Evolutionary conservation across 2,329 filamentous ascomycete species (phyloP), one percentile per base, ranked within the genome.

Genomic region (Lomentospora prolificans): DNA sequence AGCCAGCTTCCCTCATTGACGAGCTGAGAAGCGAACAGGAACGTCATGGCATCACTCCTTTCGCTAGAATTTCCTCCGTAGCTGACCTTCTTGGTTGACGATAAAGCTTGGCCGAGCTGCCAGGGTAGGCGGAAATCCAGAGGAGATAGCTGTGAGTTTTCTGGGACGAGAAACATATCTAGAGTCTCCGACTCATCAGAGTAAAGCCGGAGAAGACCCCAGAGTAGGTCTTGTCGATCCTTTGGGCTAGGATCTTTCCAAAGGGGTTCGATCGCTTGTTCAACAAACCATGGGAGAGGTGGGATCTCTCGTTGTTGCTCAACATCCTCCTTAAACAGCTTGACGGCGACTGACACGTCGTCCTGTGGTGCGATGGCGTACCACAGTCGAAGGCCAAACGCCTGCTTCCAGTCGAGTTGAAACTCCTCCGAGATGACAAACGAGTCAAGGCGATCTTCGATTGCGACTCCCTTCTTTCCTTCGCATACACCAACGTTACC

Each of bases 341-440:
- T 70, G 3, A 99, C 85, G 2, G 91, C 91, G 50, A 77, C 74
- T 52, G 85, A 81, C 46, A 96, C 77, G 33, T 83, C 79, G 48
- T 90, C 86, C 39, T 84, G 77, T 31, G 80, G 75, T 2, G 81
- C 77, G 41, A 84, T 87, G 48, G 85, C 85, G 67, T 96, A 99
- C 88, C 90, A 97, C 1, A 99, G 76, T 46, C 91, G 84, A 52
- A 99, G 77, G 9, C 89, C 92, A 68, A 99, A 96, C 0, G 91
- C 86, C 65, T 95, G 91, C 67, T 89, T 85, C 94, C 94, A 99
- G 67, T 95, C 88, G 33, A 99, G 76, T 3, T 83, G 83, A 66
- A 96, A 99, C 50, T 85, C 85, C 63, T 87, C 80, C 1, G 90
- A 88, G 60, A 99, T 88, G 55, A 84, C 79, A 65, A 99, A 96